Percentiles rank a stretch among this genome's conserved stretches.
Conservation (phyloP, 345 rosid species). For the Aquilaria sinensis region DNA sequence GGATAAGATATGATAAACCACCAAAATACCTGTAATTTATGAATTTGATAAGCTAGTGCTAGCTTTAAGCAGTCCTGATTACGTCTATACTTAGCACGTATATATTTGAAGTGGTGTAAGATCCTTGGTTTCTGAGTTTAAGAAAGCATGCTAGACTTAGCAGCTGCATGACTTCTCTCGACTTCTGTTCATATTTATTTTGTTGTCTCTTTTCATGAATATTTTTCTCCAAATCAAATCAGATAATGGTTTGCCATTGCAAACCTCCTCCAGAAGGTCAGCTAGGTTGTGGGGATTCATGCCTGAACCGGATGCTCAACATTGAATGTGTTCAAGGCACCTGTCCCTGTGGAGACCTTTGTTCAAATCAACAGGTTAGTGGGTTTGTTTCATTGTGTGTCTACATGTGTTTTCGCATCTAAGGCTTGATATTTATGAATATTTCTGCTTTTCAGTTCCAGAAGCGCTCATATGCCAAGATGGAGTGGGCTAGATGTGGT, state of each 20-base stretch:
- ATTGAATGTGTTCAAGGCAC: conserved; percentile 94
- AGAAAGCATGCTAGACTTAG: too few species aligned
- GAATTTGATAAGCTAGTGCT: too few species aligned
- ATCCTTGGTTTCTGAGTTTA: not conserved
- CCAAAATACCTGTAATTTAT: too few species aligned
- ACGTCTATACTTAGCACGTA: not conserved
- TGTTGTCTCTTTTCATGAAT: not conserved
- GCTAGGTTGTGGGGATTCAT: conserved; percentile 90
- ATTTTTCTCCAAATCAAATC: conserved; percentile 17
- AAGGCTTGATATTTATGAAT: conserved; percentile 4
- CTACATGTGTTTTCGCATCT: not conserved
- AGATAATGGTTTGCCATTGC: conserved; percentile 98
- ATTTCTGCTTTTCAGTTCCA: conserved; percentile 70
- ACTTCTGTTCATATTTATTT: not conserved
- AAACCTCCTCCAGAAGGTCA: conserved; percentile 50
- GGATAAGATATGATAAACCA: too few species aligned
- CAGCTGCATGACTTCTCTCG: not conserved
- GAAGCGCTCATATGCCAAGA: conserved; percentile 62
- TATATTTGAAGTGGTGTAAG: not conserved
- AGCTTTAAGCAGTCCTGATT: too few species aligned
- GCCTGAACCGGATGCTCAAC: conserved; percentile 95
- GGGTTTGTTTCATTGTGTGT: not conserved
- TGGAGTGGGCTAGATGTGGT: conserved; percentile 75
- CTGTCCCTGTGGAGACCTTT: conserved; percentile 85
- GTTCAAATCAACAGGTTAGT: conserved; percentile 95